These are phyloP conservation scores for Dalbergia oliveri DNA, from an alignment of 306 rosid genomes.

Conservation along the genomic window DNA sequence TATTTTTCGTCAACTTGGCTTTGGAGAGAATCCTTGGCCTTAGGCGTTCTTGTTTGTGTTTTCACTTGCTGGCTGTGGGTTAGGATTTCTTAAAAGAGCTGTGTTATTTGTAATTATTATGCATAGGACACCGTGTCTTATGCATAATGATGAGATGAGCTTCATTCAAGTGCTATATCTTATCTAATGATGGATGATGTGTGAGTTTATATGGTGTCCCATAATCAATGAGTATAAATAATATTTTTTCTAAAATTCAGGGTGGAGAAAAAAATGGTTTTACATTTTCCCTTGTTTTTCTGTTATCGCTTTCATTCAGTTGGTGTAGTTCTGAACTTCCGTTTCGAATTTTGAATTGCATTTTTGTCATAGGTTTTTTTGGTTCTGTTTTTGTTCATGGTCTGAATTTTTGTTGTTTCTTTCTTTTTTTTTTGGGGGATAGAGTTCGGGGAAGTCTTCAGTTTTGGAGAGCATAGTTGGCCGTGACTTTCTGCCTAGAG, in stretches of 20 bases:
- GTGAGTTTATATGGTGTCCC: too few species aligned
- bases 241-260: not conserved
- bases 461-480: conserved; percentile 98
- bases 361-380: not conserved
- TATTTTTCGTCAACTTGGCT: not conserved
- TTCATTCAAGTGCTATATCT: too few species aligned
- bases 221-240: too few species aligned
- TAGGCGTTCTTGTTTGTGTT: not conserved
- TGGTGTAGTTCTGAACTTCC: too few species aligned
- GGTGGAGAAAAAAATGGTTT: not conserved
- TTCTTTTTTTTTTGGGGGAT: conserved; percentile 35
- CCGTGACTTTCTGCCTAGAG: conserved; percentile 97
- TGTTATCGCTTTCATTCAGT: too few species aligned
- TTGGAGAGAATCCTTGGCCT: not conserved
- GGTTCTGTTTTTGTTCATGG: not conserved
- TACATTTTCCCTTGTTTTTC: too few species aligned
- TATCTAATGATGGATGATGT: too few species aligned
- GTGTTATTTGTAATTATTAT: too few species aligned
- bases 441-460: conserved; percentile 99
- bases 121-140: too few species aligned
- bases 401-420: not conserved
- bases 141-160: too few species aligned
- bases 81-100: too few species aligned
- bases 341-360: too few species aligned
- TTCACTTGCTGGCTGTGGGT: not conserved